Conservation (phyloP, 108 stramenopile species). For the Discostella pseudostelligera region DNA sequence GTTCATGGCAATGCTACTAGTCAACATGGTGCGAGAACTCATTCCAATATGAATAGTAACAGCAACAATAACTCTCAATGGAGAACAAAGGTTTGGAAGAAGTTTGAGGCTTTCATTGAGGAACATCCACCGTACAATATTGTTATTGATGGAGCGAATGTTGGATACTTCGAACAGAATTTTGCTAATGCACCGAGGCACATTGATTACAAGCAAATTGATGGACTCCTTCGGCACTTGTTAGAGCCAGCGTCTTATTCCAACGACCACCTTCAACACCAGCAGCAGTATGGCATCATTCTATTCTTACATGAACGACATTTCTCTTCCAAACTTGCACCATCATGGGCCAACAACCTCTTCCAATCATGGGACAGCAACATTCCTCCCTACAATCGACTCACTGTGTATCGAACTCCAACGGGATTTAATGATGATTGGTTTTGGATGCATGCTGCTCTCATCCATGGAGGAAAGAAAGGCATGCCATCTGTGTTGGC, state of each 20-base stretch:
- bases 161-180: slow-evolving; percentile 93
- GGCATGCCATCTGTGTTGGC: slow-evolving; percentile 60
- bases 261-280: neutral
- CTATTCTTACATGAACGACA: slow-evolving; percentile 85
- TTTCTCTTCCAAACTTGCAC: slow-evolving; percentile 58
- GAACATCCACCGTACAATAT: slow-evolving; percentile 49
- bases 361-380: slow-evolving; percentile 54
- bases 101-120: slow-evolving; percentile 39
- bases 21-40: slow-evolving; percentile 3
- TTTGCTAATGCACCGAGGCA: slow-evolving; percentile 79
- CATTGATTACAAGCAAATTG: slow-evolving; percentile 92
- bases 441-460: slow-evolving; percentile 97
- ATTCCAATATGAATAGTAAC: neutral
- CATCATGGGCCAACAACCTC: slow-evolving; percentile 48
- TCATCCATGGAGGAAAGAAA: slow-evolving; percentile 44
- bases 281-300: slow-evolving; percentile 27
- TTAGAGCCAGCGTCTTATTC: slow-evolving; percentile 20
- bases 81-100: slow-evolving; percentile 43
- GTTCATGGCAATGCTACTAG: slow-evolving; percentile 4
- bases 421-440: slow-evolving; percentile 96
- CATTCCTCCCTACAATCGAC: slow-evolving; percentile 28
- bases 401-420: slow-evolving; percentile 68
- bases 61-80: slow-evolving; percentile 14
- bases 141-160: slow-evolving; percentile 98
- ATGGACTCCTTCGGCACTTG: slow-evolving; percentile 78